Percentiles rank a stretch among this genome's conserved stretches.
Evolutionary conservation across 2,329 filamentous ascomycete species (phyloP).

Genomic region (Pyrenophora seminiperda): DNA sequence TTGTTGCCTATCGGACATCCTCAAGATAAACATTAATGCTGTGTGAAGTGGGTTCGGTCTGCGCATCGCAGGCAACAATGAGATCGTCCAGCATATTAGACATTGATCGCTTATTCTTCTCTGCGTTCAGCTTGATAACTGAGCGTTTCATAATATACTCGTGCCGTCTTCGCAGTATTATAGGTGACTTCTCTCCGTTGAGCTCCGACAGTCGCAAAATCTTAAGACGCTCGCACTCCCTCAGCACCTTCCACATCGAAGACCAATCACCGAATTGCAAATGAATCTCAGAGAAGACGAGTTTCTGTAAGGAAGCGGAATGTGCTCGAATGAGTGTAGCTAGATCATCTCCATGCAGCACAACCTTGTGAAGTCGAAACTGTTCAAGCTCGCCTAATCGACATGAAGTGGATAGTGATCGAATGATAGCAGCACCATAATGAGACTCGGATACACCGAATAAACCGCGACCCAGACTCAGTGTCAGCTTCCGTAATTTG

Average conservation of each 20-base stretch:
- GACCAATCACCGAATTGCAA: conserved; percentile 26
- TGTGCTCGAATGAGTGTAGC: conserved; percentile 21
- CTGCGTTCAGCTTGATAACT: conserved; percentile 12
- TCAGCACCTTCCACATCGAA: conserved; percentile 15
- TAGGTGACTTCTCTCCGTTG: conserved; percentile 3
- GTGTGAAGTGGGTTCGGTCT: neutral
- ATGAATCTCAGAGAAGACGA: conserved; percentile 19
- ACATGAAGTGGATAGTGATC: conserved; percentile 19
- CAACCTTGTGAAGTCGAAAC: conserved; percentile 25
- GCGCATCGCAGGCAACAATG: conserved; percentile 1
- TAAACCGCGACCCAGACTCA: conserved; percentile 26
- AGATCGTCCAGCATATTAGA: conserved; percentile 15
- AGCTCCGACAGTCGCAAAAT: conserved; percentile 13
- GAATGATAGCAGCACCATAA: conserved; percentile 25
- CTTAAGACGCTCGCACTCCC: conserved; percentile 3
- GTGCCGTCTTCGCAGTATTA: conserved; percentile 1
- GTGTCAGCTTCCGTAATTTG: conserved; percentile 21
- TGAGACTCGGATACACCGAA: conserved; percentile 8
- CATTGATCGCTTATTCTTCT: conserved; percentile 6
- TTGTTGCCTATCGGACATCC: no score
- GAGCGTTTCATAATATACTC: neutral
- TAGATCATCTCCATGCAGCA: conserved; percentile 23
- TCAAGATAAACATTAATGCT: no score
- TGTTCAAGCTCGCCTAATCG: conserved; percentile 16
- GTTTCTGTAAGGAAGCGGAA: conserved; percentile 14